Evolutionary conservation across 495 filamentous ascomycete genomes (phyloP), one percentile per base, ranked within the genome.

Genomic region (Xylaria curta): DNA sequence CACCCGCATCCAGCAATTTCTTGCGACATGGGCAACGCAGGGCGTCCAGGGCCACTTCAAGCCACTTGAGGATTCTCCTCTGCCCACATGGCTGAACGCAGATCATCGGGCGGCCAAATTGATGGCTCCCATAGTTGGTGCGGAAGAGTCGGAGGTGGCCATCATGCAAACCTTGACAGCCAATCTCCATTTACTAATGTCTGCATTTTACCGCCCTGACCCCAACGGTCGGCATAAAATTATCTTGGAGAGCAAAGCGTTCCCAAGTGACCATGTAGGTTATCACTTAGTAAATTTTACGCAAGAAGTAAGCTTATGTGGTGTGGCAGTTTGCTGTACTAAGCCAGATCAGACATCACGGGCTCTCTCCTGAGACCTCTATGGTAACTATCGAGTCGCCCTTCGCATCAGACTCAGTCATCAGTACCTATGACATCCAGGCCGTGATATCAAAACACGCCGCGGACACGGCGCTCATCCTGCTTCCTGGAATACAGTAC

Each of bases 31-130:
- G 96, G 93, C 92, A 3, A 92, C 91, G 1, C 96, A 97, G 78
- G 96, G 92, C n/a, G 96, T 99, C 21, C 91, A 90, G 56, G 96
- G 95, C 0, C 96, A 99, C 83, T 98, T 98, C 83, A 91, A 89
- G 42, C 86, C 89, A n/a, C 89, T 97, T 40, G 86, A 90, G 17
- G 92, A 91, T 69, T 91, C 92, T 54, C 84, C 91, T 33, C 85
- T 96, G 15, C 89, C 90, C 60, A 90, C 91, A 64, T 99, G 94
- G 89, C 84, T 97, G 42, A 86, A 97, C 75, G 89, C 93, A 17
- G 95, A 96, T 74, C 88, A 89, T 59, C 86, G 87, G 47, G 90
- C 91, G 9, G 87, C 92, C 56, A 86, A 89, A 75, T 85, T 89
- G 70, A 94, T 95, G 83, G 90, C 94, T 8, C 90, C 90, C 28